Conservation (phyloP, 495 filamentous ascomycete genomes). For the Neurospora sp. region DNA sequence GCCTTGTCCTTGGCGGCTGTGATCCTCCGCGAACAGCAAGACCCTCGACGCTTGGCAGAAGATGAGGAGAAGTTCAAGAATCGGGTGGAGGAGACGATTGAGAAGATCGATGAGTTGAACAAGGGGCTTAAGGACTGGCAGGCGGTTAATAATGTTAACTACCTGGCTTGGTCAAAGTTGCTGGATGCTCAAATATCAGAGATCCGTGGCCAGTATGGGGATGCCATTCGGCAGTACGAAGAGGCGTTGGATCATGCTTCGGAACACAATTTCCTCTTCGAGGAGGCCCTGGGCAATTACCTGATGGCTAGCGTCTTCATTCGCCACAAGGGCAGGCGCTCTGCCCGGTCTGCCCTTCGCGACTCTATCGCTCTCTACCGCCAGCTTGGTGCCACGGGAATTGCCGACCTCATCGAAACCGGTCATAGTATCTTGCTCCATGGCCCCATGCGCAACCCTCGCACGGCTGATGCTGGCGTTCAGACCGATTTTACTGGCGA, state of each 20-base stretch:
- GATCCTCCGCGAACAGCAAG: constrained; percentile 47
- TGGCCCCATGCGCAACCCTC: constrained; percentile 48
- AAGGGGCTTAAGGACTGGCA: constrained; percentile 60
- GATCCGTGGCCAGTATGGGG: constrained; percentile 49
- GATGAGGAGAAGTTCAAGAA: constrained; percentile 34
- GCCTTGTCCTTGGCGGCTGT: constrained; percentile 57
- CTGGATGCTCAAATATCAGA: constrained; percentile 67
- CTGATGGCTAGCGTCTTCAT: constrained; percentile 67
- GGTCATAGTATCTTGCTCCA: constrained; percentile 65
- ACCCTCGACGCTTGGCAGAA: constrained; percentile 38
- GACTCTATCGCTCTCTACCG: constrained; percentile 68
- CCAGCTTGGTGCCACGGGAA: constrained; percentile 62
- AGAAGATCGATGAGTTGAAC: constrained; percentile 42
- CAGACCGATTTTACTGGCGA: constrained; percentile 65
- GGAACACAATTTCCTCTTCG: constrained; percentile 64
- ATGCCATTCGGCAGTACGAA: constrained; percentile 59
- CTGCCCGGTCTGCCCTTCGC: constrained; percentile 59
- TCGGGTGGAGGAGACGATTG: constrained; percentile 45
- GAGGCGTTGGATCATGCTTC: constrained; percentile 70
- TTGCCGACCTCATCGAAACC: constrained; percentile 58
- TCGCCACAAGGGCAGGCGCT: constrained; percentile 57
- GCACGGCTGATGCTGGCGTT: constrained; percentile 57
- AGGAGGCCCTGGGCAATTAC: constrained; percentile 74
- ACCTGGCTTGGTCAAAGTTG: constrained; percentile 63
- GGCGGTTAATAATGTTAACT: constrained; percentile 64